Base-by-base conservation (phyloP, 2,329 filamentous ascomycete species). In the Paraphoma chrysanthemicola region DNA sequence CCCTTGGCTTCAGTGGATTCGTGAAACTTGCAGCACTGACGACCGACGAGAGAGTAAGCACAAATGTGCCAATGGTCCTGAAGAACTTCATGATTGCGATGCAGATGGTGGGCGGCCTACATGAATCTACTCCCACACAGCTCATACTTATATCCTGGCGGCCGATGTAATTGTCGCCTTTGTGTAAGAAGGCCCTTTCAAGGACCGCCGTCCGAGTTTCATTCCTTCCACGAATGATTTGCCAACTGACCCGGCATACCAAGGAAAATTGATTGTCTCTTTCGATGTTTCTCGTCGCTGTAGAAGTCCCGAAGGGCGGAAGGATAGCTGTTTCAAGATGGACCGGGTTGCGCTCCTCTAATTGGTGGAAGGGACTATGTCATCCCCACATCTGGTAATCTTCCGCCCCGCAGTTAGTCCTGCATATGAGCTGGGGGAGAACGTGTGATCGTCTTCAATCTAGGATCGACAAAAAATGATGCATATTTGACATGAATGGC, bases 1-100 rank as follows among this genome's bases (percentile, higher is more conserved):
- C 79, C 0, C 77, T 78, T 16, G 75, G 74, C 36, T 81, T 80
- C 48, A 86, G 77, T 0, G 84, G 83, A 56, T 86, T 86, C 33
- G 81, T 81, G 60, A 80, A 86, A 16, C 78, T 74, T 30, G 73
- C 72, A 29, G 73, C 73, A 43, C 63, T 63, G 38, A 64, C 71
- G 12, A 70, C 51, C 28, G 62, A 58, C 1, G 62, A 64, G n/a
- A 68, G 54, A 17, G 57, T 59, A 23, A 66, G 57, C 48, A 64
- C 52, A 16, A 50, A 53, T 3, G 56, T 49, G 31, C 52, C 46
- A n/a, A 68, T 14, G 6, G 58, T 49, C 1, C 60, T 54, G 39
- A 42, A 8, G 39, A 42, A 42, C 39, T 16, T 42, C 39, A 42
- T 42, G 10, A 28, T 42, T 36, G 39, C 8, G 39, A 42, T 38